A percentile compares a stretch with the other conserved stretches of the same genome.
Conservation (phyloP, 73 alveolate genomes). For the Symbiodinium pilosum region DNA sequence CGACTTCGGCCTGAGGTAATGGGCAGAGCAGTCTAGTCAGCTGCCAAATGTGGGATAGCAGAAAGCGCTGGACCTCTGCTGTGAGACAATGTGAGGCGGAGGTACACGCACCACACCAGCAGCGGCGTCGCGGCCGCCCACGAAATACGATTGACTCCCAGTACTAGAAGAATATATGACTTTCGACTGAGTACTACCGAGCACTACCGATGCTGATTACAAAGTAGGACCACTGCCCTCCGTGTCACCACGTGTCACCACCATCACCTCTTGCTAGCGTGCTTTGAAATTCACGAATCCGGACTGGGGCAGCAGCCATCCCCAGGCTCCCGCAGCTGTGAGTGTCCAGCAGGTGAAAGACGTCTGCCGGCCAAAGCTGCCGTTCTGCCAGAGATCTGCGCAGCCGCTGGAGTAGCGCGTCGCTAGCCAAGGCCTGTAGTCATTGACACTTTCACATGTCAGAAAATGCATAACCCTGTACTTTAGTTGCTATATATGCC, state of each 20-base stretch:
- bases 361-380: slow-evolving; percentile 85
- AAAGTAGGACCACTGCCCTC: background rate
- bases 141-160: too few relatives aligned
- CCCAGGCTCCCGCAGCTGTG: slow-evolving; percentile 32
- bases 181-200: too few relatives aligned
- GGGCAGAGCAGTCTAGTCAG: too few relatives aligned
- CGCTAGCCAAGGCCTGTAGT: slow-evolving; percentile 62
- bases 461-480: too few relatives aligned
- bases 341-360: slow-evolving; percentile 25
- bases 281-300: background rate
- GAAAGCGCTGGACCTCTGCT: background rate
- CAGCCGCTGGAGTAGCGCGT: slow-evolving; percentile 32
- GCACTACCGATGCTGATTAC: background rate
- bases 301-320: background rate
- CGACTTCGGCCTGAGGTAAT: slow-evolving; percentile 13
- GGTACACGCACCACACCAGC: too few relatives aligned
- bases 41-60: background rate
- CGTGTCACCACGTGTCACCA: background rate
- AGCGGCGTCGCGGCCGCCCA: too few relatives aligned
- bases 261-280: background rate
- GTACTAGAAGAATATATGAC: too few relatives aligned
- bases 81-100: too few relatives aligned
- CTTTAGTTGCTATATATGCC: too few relatives aligned
- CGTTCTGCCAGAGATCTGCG: slow-evolving; percentile 16
- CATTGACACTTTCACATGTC: too few relatives aligned